Base-by-base conservation (phyloP, 1,139 yeast genomes). In the Scheffersomyces lignicola region DNA sequence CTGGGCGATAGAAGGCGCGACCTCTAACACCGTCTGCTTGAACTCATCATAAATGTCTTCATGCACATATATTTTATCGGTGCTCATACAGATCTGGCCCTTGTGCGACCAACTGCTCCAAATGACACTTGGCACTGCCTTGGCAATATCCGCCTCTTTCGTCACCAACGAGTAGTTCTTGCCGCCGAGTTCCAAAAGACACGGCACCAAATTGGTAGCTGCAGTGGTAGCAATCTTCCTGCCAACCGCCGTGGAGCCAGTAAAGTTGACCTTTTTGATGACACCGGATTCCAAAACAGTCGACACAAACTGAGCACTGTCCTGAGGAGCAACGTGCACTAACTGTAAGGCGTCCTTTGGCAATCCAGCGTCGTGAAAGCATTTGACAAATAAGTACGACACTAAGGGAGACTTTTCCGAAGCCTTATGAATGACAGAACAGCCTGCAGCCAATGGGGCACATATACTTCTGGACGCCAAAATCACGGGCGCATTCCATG, bases 401-500 rank as follows among this genome's bases (percentile, higher is more conserved):
- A 56, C 33, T 24, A 40, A 37, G 0, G 75, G 65, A 2, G 73
- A 54, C 34, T 60, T 54, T 32, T 71, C 74, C 4, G 69, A 53
- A 0, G 72, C 51, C 39, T 69, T 69, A 27, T 60, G 41, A 11
- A 71, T 48, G n/a, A 72, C 76, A 0, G 76, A 68, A 43, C 76
- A 70, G 2, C 77, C 77, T n/a, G 77, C 76, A 20, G 70, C 67
- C 34, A 72, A 51, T 2, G 77, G 77, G 4, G 72, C 70, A 14
- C 56, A 44, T 3, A 71, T 56, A 2, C 73, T 54, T 38, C 76
- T 51, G 10, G 58, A 54, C 6, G 61, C 53, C 29, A 73, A 55
- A 20, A 73, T 52, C 1, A 63, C 63, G 1, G 78, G 76, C 1
- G 75, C 76, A 51, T 71, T 72, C 77, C 76, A 71, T 1, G 77